Percentiles rank a stretch among this genome's conserved stretches.
Conservation (phyloP, 768 basidiomycete species). For the Collybiopsis confluens region DNA sequence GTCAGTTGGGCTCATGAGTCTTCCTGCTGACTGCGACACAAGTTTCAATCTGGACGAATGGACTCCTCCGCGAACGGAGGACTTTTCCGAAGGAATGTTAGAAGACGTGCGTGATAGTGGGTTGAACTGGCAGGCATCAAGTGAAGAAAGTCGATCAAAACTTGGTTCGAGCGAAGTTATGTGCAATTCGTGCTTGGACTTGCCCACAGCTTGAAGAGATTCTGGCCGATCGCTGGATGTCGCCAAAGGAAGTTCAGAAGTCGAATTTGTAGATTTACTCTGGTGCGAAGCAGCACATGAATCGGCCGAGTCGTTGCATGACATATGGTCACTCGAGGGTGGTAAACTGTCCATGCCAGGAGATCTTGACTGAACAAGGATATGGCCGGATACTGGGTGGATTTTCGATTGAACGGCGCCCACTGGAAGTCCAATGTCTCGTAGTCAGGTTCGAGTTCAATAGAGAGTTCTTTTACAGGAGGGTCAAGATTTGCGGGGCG, state of each 20-base stretch:
- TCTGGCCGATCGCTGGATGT: conserved; percentile 1
- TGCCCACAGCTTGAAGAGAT: background rate
- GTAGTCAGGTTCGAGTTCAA: background rate
- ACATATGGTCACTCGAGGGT: background rate
- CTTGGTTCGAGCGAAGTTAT: too few species aligned
- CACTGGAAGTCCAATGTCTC: conserved; percentile 1
- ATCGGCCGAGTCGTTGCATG: background rate
- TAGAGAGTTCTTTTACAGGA: background rate
- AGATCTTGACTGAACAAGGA: background rate
- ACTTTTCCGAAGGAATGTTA: background rate
- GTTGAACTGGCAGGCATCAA: background rate
- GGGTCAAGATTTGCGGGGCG: background rate
- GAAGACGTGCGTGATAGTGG: background rate
- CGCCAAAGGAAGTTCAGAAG: background rate
- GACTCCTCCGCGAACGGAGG: background rate
- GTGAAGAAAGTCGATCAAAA: too few species aligned
- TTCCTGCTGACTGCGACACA: background rate
- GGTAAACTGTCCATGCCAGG: background rate
- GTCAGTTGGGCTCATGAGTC: background rate
- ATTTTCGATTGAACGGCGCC: conserved; percentile 6
- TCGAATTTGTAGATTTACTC: background rate
- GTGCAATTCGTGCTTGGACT: background rate
- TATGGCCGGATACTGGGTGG: background rate
- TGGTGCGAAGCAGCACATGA: background rate
- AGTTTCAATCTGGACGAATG: background rate